Conservation (phyloP, 2,329 filamentous ascomycete genomes). For the Ramularia collo-cygni region DNA sequence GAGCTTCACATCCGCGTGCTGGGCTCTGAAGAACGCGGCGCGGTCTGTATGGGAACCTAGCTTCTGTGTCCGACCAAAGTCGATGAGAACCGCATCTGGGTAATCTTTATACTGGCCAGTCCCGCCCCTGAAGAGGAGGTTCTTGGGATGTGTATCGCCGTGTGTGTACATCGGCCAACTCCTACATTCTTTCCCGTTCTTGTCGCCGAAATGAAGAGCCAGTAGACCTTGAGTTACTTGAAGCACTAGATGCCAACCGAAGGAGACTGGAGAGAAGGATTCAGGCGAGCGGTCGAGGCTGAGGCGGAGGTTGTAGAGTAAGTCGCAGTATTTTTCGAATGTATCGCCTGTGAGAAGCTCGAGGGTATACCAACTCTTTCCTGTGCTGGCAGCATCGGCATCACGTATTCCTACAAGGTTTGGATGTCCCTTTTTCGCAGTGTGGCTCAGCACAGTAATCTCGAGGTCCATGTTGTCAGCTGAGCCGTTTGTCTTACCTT, state of each 20-base stretch:
- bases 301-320: no score
- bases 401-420: no score
- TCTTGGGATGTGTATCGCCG: not conserved
- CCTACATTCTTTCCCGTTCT: not conserved
- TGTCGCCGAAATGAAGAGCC: not conserved
- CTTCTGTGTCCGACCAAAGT: slow-evolving; percentile 1
- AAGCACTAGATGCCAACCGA: slow-evolving; percentile 1
- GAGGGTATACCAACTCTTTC: not conserved
- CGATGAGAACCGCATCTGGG: slow-evolving; percentile 1
- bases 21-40: no score
- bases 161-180: not conserved
- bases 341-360: not conserved
- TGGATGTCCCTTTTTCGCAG: no score
- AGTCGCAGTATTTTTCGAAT: no score
- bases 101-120: not conserved
- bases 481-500: not conserved
- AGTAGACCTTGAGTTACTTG: not conserved
- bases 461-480: no score
- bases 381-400: no score
- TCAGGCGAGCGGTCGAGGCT: not conserved
- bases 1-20: no score
- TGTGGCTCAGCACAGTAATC: no score
- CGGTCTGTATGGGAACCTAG: no score
- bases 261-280: not conserved
- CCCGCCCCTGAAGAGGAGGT: not conserved